Conservation (phyloP, 202 grass and related monocot genomes). For the Cymbopogon flexuosus region DNA sequence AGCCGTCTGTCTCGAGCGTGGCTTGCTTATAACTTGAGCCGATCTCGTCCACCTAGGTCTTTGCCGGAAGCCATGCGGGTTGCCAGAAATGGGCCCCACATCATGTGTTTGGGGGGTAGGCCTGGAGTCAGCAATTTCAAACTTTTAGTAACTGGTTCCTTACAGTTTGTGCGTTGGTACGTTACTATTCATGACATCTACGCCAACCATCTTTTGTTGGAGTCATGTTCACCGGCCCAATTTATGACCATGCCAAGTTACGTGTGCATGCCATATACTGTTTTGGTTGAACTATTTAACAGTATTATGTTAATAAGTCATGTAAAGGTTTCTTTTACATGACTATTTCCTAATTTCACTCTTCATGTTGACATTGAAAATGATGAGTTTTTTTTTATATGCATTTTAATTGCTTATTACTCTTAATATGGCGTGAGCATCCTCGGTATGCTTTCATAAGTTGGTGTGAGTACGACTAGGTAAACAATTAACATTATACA, state of each 20-base stretch:
- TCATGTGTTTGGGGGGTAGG: neutral
- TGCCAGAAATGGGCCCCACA: neutral
- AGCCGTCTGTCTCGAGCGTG: neutral
- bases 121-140: neutral
- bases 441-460: neutral
- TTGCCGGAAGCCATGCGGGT: neutral
- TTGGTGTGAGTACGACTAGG: neutral
- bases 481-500: neutral
- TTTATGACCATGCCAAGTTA: neutral
- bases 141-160: neutral
- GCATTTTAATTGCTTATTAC: no score
- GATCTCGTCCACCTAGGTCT: neutral
- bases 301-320: neutral
- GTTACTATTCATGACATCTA: neutral
- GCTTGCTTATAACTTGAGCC: neutral
- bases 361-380: neutral
- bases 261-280: neutral
- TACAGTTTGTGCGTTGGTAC: neutral
- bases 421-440: neutral
- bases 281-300: neutral
- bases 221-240: neutral
- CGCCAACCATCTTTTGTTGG: neutral
- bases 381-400: neutral
- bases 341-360: neutral
- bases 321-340: neutral